Base-by-base conservation (phyloP, 768 basidiomycete species). In the Boletus coccyginus region DNA sequence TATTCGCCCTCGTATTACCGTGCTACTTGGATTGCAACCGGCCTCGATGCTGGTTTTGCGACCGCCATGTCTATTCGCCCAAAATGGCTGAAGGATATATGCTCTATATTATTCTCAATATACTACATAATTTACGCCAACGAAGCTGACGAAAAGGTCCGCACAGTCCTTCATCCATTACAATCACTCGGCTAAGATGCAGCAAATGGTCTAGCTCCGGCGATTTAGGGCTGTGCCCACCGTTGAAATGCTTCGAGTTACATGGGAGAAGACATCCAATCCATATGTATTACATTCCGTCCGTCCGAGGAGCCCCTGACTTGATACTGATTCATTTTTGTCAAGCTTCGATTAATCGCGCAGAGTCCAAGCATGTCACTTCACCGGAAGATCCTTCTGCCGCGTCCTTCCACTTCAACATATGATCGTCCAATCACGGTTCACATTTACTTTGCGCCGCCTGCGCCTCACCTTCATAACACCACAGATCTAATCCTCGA, bases 191-290 rank as follows among this genome's bases (percentile, higher is more conserved):
- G 21, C 48, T 59, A 42, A 64, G 38, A 16, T 16, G 13, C 2
- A 6, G 27, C 13, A 29, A 47, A 19, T 50, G 52, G 14, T 54
- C 36, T 66, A 98, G 94, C 82, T 99, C 50, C 88, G 95, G 55
- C 84, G 86, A 55, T 98, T 91, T 69, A 81, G 97, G 65, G 94
- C 96, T 24, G 84, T 95, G 0, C 94, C 94, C 46, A 97, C 96
- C 0, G 87, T 98, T 24, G 96, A 99, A 74, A 94, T 98, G 90
- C 81, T 99, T 24, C 86, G 97, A 3, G 79, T 83, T 17, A 98
- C 94, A 24, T 99, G 97, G 97, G 95, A 96, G 73, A 99, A 99
- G 78, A 92, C 93, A 0, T 80, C 81, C 2, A 96, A 98, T 73
- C 97, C 95, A 57, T 90, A 92, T 75, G 93, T 92, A 65, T 61